Evolutionary conservation across 1,284 basidiomycete species (phyloP).

Genomic region (Microbotryomycetes sp.): DNA sequence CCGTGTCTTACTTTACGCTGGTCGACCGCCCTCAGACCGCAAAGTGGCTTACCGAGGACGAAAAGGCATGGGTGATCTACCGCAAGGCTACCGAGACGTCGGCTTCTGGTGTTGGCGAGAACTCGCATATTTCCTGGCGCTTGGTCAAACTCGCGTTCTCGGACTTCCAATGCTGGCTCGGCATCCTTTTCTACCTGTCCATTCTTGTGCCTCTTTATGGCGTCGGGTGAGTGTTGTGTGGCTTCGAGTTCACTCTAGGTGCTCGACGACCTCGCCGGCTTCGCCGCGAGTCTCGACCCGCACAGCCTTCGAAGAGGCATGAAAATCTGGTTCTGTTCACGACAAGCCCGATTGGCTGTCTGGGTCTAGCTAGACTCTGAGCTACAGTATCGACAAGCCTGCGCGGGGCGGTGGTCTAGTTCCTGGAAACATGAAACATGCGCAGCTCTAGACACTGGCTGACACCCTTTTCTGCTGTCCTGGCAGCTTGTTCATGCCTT

Average conservation of each 20-base stretch:
- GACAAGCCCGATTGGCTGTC: no score
- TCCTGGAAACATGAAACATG: conserved; percentile 50
- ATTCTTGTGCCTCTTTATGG: background rate
- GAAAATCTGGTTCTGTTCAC: conserved; percentile 54
- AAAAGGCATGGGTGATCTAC: conserved; percentile 54
- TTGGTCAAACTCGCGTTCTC: background rate
- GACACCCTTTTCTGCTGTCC: background rate
- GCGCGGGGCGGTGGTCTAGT: conserved; percentile 53
- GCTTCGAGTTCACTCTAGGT: no score
- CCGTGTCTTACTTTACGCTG: conserved; percentile 36
- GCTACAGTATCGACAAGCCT: conserved; percentile 36
- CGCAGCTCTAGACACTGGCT: conserved; percentile 48
- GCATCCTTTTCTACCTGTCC: background rate
- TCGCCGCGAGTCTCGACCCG: conserved; percentile 41
- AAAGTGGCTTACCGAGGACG: conserved; percentile 54
- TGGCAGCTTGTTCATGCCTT: conserved; percentile 35
- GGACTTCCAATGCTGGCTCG: background rate
- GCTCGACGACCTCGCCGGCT: background rate
- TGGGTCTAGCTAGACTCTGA: background rate
- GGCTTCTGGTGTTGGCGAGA: conserved; percentile 21
- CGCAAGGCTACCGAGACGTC: conserved; percentile 49
- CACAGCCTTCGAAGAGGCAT: conserved; percentile 56
- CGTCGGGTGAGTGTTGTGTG: no score
- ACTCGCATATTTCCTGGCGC: conserved; percentile 15
- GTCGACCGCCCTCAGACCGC: conserved; percentile 53